phyloP scores from a whole-genome alignment of 2,329 filamentous ascomycete species.

The Aspergillus luchuensis region DNA sequence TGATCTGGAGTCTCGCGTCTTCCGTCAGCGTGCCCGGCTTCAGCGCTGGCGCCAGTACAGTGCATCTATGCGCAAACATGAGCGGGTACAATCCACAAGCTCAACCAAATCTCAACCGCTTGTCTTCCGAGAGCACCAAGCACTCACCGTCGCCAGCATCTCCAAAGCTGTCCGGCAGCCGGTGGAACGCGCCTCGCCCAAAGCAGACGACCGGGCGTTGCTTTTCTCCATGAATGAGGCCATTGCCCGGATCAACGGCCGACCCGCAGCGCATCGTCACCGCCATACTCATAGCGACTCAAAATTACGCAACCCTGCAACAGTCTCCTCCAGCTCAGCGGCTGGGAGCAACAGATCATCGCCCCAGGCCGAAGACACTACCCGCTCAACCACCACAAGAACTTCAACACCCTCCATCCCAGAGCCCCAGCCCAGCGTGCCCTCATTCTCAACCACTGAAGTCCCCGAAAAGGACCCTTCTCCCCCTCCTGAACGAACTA shows the following conservation, averaged over 20 bases:
- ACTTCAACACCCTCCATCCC: background rate
- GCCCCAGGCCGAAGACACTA: background rate
- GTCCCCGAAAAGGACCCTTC: background rate
- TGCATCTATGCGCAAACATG: conserved; percentile 33
- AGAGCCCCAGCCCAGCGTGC: background rate
- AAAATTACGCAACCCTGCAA: conserved; percentile 2
- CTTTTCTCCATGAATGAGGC: conserved; percentile 39
- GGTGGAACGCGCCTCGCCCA: conserved; percentile 24
- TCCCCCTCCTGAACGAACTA: conserved; percentile 12
- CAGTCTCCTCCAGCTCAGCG: background rate
- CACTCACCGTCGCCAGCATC: conserved; percentile 42
- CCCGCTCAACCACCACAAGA: background rate
- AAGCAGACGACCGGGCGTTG: conserved; percentile 34
- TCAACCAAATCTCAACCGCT: conserved; percentile 22
- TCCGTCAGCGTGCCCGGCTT: conserved; percentile 67
- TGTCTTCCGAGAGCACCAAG: conserved; percentile 41
- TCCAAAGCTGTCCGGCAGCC: conserved; percentile 37
- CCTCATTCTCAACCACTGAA: background rate
- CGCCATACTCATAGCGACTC: background rate
- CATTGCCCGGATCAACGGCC: conserved; percentile 33
- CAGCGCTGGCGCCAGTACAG: conserved; percentile 73
- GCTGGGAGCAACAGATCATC: background rate
- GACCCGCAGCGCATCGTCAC: conserved; percentile 13
- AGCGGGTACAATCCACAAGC: conserved; percentile 7
- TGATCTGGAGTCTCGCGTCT: conserved; percentile 69